Percentiles rank a stretch among this genome's conserved stretches.
Conservation (phyloP, 257 asterid species). For the Solanum sitiens region DNA sequence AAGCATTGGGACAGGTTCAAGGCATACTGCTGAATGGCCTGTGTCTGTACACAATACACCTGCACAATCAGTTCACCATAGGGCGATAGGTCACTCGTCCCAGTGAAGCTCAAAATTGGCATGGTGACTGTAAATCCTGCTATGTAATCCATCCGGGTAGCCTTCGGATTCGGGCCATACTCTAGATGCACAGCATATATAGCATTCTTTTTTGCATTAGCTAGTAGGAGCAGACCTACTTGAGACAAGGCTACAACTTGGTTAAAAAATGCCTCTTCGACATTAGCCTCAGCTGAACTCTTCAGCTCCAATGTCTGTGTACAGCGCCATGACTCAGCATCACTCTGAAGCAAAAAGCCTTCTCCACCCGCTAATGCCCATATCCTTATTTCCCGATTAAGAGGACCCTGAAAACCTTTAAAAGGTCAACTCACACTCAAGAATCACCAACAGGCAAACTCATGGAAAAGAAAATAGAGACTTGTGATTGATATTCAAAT, state of each 20-base stretch:
- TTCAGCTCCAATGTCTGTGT: constrained; percentile 74
- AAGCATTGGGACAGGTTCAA: constrained; percentile 86
- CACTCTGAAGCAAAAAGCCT: constrained; percentile 96
- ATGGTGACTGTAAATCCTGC: constrained; percentile 90
- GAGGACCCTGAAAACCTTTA: constrained; percentile 58
- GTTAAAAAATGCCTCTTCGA: constrained; percentile 85
- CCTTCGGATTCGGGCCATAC: constrained; percentile 73
- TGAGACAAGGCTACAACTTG: constrained; percentile 91
- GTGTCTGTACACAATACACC: constrained; percentile 96
- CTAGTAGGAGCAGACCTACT: constrained; percentile 66
- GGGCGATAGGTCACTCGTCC: constrained; percentile 69
- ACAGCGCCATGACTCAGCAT: constrained; percentile 87
- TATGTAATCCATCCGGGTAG: constrained; percentile 78
- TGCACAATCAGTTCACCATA: constrained; percentile 86
- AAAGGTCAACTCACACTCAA: background rate
- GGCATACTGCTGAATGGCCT: constrained; percentile 97
- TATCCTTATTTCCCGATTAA: constrained; percentile 75
- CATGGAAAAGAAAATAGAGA: background rate
- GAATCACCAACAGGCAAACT: background rate
- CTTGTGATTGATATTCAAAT: background rate
- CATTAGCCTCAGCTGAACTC: constrained; percentile 51
- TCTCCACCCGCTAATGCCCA: constrained; percentile 95
- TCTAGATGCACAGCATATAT: constrained; percentile 95
- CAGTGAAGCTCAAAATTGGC: constrained; percentile 97
- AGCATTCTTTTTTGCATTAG: constrained; percentile 92